A percentile compares a stretch with the other conserved stretches of the same genome.
Conservation (phyloP, 768 basidiomycete genomes). For the Mycena metata region DNA sequence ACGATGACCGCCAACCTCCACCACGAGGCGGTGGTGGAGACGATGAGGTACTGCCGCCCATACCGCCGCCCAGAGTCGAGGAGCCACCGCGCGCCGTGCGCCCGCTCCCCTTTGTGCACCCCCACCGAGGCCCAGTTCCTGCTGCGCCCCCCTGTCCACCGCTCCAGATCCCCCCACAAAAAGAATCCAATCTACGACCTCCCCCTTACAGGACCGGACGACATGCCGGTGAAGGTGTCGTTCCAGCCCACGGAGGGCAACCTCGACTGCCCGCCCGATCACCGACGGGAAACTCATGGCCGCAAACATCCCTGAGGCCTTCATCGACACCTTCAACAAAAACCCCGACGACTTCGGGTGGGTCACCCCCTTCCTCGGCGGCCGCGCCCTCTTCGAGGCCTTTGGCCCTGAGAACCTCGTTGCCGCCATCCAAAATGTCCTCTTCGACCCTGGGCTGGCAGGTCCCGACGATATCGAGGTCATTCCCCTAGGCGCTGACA, state of each 20-base stretch:
- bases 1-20: no score
- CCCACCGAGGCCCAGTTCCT: no score
- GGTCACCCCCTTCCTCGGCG: background rate
- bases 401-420: background rate
- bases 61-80: no score
- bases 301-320: background rate
- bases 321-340: constrained; percentile 1
- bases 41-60: no score
- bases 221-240: background rate
- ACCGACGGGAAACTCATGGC: background rate
- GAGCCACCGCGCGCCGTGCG: no score
- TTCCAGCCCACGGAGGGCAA: background rate
- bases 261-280: background rate
- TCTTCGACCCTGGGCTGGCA: background rate
- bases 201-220: background rate
- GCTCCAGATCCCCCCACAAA: background rate
- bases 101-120: no score
- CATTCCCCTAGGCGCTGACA: background rate
- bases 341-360: background rate
- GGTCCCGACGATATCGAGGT: background rate
- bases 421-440: background rate
- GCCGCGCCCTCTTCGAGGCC: background rate
- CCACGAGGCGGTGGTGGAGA: no score
- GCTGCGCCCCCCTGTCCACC: background rate
- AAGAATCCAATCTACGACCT: background rate